These are phyloP conservation scores for Aureobasidium sp. DNA, from an alignment of 2,329 filamentous ascomycete genomes.

Conservation along the genomic window DNA sequence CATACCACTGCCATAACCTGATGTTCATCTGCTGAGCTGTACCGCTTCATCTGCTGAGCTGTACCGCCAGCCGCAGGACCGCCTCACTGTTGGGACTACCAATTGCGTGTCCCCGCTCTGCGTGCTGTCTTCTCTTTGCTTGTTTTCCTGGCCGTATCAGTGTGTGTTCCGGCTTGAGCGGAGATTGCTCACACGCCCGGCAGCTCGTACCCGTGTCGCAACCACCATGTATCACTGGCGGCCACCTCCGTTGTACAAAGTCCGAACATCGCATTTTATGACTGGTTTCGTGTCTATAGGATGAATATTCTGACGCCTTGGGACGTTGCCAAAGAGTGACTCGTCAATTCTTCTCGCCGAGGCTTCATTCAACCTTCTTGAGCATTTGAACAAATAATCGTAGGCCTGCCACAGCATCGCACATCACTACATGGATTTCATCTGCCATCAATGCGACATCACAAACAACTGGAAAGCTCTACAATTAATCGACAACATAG, in stretches of 20 bases:
- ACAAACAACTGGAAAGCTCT: no score
- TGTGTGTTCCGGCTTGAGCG: constrained; percentile 5
- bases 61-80: background rate
- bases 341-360: background rate
- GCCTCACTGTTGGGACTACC: background rate
- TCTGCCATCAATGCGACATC: background rate
- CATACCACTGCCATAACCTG: background rate
- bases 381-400: background rate
- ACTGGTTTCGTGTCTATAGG: background rate
- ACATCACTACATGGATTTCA: background rate
- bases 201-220: background rate
- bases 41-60: background rate
- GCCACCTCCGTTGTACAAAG: background rate
- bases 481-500: background rate
- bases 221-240: background rate
- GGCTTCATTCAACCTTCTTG: background rate
- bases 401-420: background rate
- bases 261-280: background rate
- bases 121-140: background rate
- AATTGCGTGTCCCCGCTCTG: background rate
- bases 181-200: constrained; percentile 8
- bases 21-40: background rate
- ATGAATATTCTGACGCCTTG: background rate
- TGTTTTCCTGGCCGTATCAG: background rate
- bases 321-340: background rate